phyloP scores from a whole-genome alignment of 106 monocot species.

The Dendrobium nobile region DNA sequence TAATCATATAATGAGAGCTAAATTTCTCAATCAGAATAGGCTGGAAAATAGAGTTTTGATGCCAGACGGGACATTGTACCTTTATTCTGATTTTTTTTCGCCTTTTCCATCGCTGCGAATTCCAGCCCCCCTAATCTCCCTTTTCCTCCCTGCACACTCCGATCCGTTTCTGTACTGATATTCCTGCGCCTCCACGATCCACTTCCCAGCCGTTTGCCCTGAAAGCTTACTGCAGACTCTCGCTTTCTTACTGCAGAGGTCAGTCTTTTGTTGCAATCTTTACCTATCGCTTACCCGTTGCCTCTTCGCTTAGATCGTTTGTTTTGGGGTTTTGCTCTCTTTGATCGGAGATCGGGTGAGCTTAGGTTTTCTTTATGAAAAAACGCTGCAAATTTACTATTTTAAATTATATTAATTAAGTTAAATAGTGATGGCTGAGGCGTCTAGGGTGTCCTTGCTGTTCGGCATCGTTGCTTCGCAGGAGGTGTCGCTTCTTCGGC shows the following conservation, averaged over 20 bases:
- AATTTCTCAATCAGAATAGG: no score
- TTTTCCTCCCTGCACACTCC: not conserved
- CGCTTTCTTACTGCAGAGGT: not conserved
- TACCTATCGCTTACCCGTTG: not conserved
- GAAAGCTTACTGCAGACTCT: not conserved
- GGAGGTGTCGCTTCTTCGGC: no score
- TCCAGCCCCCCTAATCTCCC: no score
- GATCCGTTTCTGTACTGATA: not conserved
- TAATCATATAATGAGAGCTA: no score
- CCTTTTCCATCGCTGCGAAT: no score
- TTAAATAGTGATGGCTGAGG: no score
- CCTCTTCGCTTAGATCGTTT: not conserved
- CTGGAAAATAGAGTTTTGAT: no score
- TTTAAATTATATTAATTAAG: no score
- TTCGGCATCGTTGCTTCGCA: no score
- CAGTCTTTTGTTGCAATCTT: not conserved
- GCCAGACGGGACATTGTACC: no score
- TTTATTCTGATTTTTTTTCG: no score
- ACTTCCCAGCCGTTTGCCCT: not conserved
- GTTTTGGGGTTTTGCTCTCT: not conserved
- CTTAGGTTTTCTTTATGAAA: not conserved
- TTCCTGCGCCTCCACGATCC: not conserved
- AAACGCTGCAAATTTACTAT: not conserved
- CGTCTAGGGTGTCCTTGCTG: no score
- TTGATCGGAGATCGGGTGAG: not conserved